phyloP scores from a whole-genome alignment of 2,329 filamentous ascomycete genomes.

The Bipolaris victoriae region DNA sequence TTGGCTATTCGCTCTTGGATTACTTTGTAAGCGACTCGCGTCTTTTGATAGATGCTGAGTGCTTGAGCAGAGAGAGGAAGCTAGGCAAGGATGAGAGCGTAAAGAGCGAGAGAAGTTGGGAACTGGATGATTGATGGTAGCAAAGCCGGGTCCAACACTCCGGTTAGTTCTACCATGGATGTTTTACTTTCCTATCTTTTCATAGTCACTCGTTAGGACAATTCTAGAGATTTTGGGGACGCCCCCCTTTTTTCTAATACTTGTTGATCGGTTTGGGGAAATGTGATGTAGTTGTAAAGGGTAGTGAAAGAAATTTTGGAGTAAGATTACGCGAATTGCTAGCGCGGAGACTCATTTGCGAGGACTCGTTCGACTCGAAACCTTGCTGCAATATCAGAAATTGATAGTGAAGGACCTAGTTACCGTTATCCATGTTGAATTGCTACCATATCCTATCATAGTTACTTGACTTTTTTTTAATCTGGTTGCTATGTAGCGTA shows the following conservation, averaged over 20 bases:
- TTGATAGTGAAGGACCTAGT: not conserved
- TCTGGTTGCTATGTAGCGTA: too few relatives aligned
- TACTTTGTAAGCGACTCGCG: conserved; percentile 3
- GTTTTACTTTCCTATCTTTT: not conserved
- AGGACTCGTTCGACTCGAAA: not conserved
- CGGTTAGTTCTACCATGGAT: not conserved
- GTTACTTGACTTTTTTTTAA: too few relatives aligned
- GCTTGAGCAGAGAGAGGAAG: too few relatives aligned
- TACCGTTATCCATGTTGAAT: not conserved
- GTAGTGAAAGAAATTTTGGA: too few relatives aligned
- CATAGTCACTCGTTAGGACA: conserved; percentile 1
- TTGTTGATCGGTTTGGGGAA: not conserved
- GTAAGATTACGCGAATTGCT: too few relatives aligned
- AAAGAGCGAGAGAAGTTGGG: not conserved
- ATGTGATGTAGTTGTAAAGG: too few relatives aligned
- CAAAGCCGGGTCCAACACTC: conserved; percentile 12
- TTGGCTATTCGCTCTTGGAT: conserved; percentile 14
- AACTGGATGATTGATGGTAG: not conserved
- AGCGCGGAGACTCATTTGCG: too few relatives aligned
- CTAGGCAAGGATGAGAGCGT: not conserved
- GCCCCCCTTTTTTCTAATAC: not conserved
- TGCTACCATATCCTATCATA: not conserved
- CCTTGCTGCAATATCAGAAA: not conserved
- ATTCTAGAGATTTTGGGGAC: conserved; percentile 1
- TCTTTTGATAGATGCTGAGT: too few relatives aligned